Evolutionary conservation across 73 alveolate genomes (phyloP).

Genomic region (Tetrahymena borealis): DNA sequence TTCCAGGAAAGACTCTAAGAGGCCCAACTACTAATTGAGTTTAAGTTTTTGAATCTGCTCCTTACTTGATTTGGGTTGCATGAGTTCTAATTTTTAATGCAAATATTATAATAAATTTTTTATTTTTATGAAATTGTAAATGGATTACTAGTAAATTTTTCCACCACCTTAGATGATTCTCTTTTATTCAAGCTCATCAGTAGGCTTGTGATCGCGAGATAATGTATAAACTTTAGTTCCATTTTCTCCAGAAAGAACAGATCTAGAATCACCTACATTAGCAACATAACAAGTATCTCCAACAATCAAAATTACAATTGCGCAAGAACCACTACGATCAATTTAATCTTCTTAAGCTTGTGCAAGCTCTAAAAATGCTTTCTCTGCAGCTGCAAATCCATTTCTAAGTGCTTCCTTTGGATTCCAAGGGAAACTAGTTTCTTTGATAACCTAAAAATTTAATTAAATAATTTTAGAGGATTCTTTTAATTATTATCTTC

Average conservation of each 20-base stretch:
- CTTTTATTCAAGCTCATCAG: slow-evolving; percentile 85
- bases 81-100: background rate
- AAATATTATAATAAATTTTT: background rate
- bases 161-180: slow-evolving; percentile 95
- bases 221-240: slow-evolving; percentile 72
- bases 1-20: slow-evolving; percentile 95
- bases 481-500: too few species aligned
- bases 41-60: background rate
- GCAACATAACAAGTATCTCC: slow-evolving; percentile 90
- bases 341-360: slow-evolving; percentile 27
- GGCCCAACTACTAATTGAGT: slow-evolving; percentile 84
- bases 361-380: slow-evolving; percentile 61
- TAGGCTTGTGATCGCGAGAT: slow-evolving; percentile 95
- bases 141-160: slow-evolving; percentile 62
- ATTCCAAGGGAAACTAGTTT: slow-evolving; percentile 84
- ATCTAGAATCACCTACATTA: slow-evolving; percentile 95
- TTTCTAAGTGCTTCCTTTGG: slow-evolving; percentile 90
- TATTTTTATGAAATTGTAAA: too few species aligned
- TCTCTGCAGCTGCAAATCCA: slow-evolving; percentile 93
- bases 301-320: slow-evolving; percentile 79
- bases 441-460: slow-evolving; percentile 48
- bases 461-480: background rate
- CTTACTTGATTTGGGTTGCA: background rate
- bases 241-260: slow-evolving; percentile 82
- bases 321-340: slow-evolving; percentile 97